Conservation (phyloP, 2,329 filamentous ascomycete species). For the Pyrenophora tritici-repentis region DNA sequence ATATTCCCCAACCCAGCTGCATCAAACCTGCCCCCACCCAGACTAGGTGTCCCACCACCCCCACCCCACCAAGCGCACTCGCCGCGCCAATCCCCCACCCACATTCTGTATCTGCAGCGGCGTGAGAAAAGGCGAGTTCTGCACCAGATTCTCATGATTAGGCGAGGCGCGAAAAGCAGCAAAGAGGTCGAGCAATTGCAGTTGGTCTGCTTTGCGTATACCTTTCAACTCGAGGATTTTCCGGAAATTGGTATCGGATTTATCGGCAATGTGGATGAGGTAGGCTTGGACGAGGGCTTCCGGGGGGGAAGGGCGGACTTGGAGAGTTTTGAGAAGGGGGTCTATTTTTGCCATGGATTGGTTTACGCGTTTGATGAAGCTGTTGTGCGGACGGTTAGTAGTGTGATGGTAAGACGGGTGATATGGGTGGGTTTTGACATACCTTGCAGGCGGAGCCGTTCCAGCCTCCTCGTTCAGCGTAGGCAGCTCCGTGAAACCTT, state of each 20-base stretch:
- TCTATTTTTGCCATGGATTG: conserved; percentile 85
- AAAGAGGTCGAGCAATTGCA: conserved; percentile 85
- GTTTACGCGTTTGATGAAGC: conserved; percentile 85
- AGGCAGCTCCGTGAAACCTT: conserved; percentile 74
- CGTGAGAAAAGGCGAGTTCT: conserved; percentile 44
- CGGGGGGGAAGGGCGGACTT: conserved; percentile 87
- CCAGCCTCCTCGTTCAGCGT: conserved; percentile 61
- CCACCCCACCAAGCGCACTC: conserved; percentile 33
- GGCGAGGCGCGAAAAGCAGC: conserved; percentile 76
- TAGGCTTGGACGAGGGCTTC: conserved; percentile 97
- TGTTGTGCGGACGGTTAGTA: conserved; percentile 38
- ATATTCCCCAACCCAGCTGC: conserved; percentile 82
- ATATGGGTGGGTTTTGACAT: conserved; percentile 40
- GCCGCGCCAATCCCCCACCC: conserved; percentile 47
- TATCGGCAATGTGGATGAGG: conserved; percentile 93
- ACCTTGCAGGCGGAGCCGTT: conserved; percentile 62
- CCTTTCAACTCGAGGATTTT: conserved; percentile 97
- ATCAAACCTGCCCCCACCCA: conserved; percentile 66
- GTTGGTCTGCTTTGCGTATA: conserved; percentile 78
- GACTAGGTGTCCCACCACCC: conserved; percentile 39
- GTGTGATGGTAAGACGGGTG: too few species aligned
- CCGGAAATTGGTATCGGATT: conserved; percentile 90
- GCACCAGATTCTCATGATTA: conserved; percentile 67
- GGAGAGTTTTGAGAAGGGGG: conserved; percentile 91
- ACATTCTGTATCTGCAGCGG: conserved; percentile 42